A percentile compares a stretch with the other conserved stretches of the same genome.
Conservation (phyloP, 371 early-diverging fungal species). For the Syncephalastrum sp. region DNA sequence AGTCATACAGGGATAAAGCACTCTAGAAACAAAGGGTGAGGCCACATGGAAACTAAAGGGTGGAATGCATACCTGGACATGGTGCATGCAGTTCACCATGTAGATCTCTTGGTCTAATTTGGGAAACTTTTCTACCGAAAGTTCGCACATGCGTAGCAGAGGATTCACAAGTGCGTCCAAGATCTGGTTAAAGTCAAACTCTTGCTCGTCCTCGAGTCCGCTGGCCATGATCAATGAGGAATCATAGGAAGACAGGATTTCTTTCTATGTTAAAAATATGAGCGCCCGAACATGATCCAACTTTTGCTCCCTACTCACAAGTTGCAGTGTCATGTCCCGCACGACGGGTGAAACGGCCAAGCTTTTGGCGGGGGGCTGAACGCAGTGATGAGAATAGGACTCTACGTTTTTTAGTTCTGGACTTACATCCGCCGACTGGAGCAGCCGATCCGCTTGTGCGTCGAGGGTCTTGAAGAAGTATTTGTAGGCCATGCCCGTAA, state of each 20-base stretch:
- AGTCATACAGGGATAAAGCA: constrained; percentile 30
- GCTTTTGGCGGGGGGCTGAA: constrained; percentile 60
- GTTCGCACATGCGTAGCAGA: constrained; percentile 67
- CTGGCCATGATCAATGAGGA: constrained; percentile 59
- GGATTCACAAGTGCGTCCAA: constrained; percentile 74
- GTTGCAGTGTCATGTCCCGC: constrained; percentile 64
- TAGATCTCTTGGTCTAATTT: constrained; percentile 70
- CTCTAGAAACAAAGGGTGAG: constrained; percentile 10
- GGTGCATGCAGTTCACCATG: constrained; percentile 71
- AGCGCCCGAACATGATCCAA: background rate
- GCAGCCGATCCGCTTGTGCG: constrained; percentile 62
- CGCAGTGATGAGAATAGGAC: constrained; percentile 7
- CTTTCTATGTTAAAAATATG: constrained; percentile 49
- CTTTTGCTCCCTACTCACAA: constrained; percentile 39
- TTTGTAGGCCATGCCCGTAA: constrained; percentile 65
- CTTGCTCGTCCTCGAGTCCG: constrained; percentile 32
- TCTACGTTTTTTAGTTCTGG: background rate
- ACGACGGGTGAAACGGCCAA: constrained; percentile 62
- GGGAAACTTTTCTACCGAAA: constrained; percentile 53
- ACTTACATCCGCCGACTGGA: constrained; percentile 54
- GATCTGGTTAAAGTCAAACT: constrained; percentile 62
- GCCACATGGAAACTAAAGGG: background rate
- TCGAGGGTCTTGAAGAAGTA: constrained; percentile 70
- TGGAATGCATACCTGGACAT: constrained; percentile 55
- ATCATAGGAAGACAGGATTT: constrained; percentile 79